phyloP scores from a whole-genome alignment of 1,284 basidiomycete species.

The Agroathelia rolfsii region DNA sequence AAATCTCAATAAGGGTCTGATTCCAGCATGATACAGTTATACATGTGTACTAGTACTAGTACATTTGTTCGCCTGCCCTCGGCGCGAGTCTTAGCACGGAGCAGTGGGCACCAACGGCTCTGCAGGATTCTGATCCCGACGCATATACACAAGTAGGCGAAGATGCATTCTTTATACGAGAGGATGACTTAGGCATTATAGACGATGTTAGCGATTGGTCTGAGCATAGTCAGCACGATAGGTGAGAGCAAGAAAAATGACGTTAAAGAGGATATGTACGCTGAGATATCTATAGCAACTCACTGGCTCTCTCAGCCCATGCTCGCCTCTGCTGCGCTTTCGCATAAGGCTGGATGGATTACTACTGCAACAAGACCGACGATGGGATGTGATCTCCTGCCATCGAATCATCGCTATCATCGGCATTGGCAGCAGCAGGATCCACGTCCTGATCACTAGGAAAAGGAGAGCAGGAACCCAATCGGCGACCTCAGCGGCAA shows the following conservation, averaged over 20 bases:
- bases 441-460: constrained; percentile 12
- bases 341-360: constrained; percentile 81
- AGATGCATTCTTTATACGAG: constrained; percentile 77
- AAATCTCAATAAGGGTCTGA: too few species aligned
- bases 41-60: too few species aligned
- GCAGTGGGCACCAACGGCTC: background rate
- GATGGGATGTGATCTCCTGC: too few species aligned
- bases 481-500: constrained; percentile 93
- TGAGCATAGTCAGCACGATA: constrained; percentile 21
- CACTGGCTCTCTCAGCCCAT: too few species aligned
- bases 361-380: too few species aligned
- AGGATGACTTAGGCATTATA: constrained; percentile 80
- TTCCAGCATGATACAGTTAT: too few species aligned
- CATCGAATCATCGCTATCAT: too few species aligned
- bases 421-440: background rate
- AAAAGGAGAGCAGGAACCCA: constrained; percentile 34
- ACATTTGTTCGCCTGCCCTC: too few species aligned
- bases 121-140: constrained; percentile 18
- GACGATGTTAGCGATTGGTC: constrained; percentile 86
- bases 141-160: constrained; percentile 72
- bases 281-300: too few species aligned
- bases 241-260: too few species aligned
- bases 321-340: constrained; percentile 73
- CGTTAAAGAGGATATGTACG: too few species aligned
- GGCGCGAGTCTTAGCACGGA: constrained; percentile 15